phyloP scores from a whole-genome alignment of 768 basidiomycete genomes.

The Crassisporium funariophilum region DNA sequence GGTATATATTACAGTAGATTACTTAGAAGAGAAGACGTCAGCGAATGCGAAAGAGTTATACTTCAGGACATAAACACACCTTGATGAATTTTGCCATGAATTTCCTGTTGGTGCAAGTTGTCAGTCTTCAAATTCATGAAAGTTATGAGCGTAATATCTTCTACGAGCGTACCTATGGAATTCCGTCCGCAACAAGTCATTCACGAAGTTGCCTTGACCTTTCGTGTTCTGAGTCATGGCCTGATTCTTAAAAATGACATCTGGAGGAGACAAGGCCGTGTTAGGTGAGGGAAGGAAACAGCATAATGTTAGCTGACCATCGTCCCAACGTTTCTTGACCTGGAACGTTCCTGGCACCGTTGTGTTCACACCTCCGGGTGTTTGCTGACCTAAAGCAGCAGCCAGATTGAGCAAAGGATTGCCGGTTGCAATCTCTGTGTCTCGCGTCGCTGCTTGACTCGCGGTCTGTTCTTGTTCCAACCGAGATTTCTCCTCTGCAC shows the following conservation, averaged over 20 bases:
- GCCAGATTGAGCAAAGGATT: conserved; percentile 92
- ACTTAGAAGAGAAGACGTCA: conserved; percentile 16
- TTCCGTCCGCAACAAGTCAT: conserved; percentile 91
- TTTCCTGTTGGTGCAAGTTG: conserved; percentile 53
- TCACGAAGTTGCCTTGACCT: conserved; percentile 82
- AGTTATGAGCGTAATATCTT: too few relatives aligned
- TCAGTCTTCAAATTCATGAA: not conserved
- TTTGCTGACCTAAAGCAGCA: conserved; percentile 79
- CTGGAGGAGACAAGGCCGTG: conserved; percentile 40
- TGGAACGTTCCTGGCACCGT: conserved; percentile 83
- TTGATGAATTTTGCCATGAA: conserved; percentile 94
- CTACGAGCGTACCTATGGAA: conserved; percentile 84
- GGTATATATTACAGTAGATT: conserved; percentile 24
- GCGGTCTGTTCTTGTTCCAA: conserved; percentile 77
- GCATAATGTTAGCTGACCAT: conserved; percentile 55
- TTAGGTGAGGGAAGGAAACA: not conserved
- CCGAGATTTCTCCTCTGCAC: conserved; percentile 89
- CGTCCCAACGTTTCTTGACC: conserved; percentile 94
- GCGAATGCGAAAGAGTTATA: not conserved
- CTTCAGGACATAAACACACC: conserved; percentile 36
- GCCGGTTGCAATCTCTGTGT: conserved; percentile 80
- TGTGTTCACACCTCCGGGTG: conserved; percentile 67
- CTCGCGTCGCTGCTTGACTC: conserved; percentile 59
- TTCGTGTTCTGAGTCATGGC: conserved; percentile 70
- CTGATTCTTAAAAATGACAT: conserved; percentile 99